Percentiles rank a stretch among this genome's conserved stretches.
These are phyloP conservation scores for Penicillium sp. DNA, from an alignment of 2,329 filamentous ascomycete genomes.

Conservation along the genomic window DNA sequence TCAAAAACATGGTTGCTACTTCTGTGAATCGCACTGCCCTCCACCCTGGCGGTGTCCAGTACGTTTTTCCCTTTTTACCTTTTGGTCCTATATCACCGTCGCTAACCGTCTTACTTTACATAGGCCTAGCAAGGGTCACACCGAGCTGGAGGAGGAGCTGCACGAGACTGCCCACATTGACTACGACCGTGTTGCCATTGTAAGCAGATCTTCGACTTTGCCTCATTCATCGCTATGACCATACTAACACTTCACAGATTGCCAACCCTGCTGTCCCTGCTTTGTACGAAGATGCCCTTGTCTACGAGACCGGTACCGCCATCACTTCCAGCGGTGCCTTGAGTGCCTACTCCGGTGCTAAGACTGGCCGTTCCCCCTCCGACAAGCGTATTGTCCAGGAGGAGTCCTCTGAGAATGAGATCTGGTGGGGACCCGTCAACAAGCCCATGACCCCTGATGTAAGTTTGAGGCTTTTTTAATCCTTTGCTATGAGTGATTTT, in stretches of 20 bases:
- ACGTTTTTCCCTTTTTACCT: slow-evolving; percentile 47
- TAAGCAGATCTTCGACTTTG: slow-evolving; percentile 49
- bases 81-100: background rate
- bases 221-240: slow-evolving; percentile 10
- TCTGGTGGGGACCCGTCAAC: slow-evolving; percentile 99
- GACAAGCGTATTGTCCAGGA: slow-evolving; percentile 99
- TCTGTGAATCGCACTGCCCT: slow-evolving; percentile 88
- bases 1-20: slow-evolving; percentile 53
- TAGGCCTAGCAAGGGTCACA: slow-evolving; percentile 84
- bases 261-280: slow-evolving; percentile 94
- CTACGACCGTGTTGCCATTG: slow-evolving; percentile 97
- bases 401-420: slow-evolving; percentile 78
- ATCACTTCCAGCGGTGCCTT: slow-evolving; percentile 94
- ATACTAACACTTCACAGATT: slow-evolving; percentile 46
- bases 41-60: slow-evolving; percentile 88
- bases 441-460: slow-evolving; percentile 98
- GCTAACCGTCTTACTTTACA: slow-evolving; percentile 17
- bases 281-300: slow-evolving; percentile 97
- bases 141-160: slow-evolving; percentile 95
- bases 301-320: slow-evolving; percentile 95
- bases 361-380: slow-evolving; percentile 93
- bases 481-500: slow-evolving; percentile 13
- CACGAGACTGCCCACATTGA: slow-evolving; percentile 98
- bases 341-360: slow-evolving; percentile 95
- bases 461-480: slow-evolving; percentile 48